Evolutionary conservation across 257 asterid genomes (phyloP), one percentile per base, ranked within the genome.

Genomic region (Ilex asprella): DNA sequence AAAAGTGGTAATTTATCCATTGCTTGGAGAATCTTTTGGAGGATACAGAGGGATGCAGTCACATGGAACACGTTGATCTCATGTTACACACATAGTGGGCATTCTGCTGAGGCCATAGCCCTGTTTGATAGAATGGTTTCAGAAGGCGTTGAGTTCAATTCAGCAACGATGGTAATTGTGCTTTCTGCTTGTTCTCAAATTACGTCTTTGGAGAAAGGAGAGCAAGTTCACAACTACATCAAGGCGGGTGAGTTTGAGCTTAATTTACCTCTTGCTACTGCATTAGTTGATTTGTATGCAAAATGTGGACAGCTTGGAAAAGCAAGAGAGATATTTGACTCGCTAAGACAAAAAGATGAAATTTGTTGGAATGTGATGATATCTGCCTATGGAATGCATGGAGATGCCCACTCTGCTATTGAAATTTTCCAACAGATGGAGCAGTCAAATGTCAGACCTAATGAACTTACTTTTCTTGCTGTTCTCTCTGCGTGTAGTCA

Each of bases 321-420:
- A 58, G 81, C 95, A 0, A 80, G 79, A 70, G 82, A 85, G 75
- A 68, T 85, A 57, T 90, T 87, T 52, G 79, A 85, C 75, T 75
- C 74, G 3, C 65, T 83, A 61, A 58, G 59, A 21, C 75, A 73
- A 56, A 84, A 75, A 69, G 96, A 90, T 63, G 83, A 63, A 14
- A 63, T 90, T 55, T 70, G 86, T 43, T 90, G 87, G 88, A 90
- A 85, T 10, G 92, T 85, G 70, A 88, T 90, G 94, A 87, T 87
- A 47, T 84, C 89, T 1, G 67, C 85, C 68, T 89, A 84, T 59
- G 95, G 92, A 30, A 75, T 80, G 80, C 84, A 85, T 62, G 95
- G 96, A 39, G 78, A 79, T 66, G 95, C 81, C 44, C 61, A 66
- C 60, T 66, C 81, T 56, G 94, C 92, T 30, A 55, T 83, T n/a